Evolutionary conservation across 2,329 filamentous ascomycete genomes (phyloP).

Genomic region (Trematosphaeria pertusa): DNA sequence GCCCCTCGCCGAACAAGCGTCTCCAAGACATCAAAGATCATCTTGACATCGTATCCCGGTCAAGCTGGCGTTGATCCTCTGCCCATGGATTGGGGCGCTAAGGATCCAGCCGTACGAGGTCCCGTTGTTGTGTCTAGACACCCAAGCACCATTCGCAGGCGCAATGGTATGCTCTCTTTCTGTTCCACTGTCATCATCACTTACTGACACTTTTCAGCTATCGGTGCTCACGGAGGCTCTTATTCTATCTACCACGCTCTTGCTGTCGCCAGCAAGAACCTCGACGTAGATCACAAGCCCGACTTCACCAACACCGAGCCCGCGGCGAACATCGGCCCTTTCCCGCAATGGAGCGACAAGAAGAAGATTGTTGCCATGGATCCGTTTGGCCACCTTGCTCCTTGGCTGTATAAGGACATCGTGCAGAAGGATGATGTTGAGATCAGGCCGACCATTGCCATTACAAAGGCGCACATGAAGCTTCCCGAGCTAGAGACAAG

Average conservation of each 20-base stretch:
- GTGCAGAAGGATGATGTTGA: conserved; percentile 83
- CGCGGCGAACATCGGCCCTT: conserved; percentile 86
- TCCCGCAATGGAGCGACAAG: conserved; percentile 85
- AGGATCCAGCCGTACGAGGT: conserved; percentile 76
- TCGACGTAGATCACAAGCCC: conserved; percentile 80
- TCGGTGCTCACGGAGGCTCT: conserved; percentile 81
- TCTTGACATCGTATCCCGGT: conserved; percentile 85
- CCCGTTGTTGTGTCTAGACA: conserved; percentile 86
- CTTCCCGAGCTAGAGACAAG: conserved; percentile 93
- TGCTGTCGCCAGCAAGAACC: conserved; percentile 88
- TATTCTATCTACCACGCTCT: conserved; percentile 97
- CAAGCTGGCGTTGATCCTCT: conserved; percentile 95
- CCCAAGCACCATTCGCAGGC: conserved; percentile 75
- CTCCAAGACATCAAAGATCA: conserved; percentile 66
- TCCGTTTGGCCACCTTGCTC: conserved; percentile 85
- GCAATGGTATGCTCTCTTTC: conserved; percentile 69
- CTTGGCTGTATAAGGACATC: conserved; percentile 80
- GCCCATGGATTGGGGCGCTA: conserved; percentile 83
- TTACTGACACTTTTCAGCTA: conserved; percentile 53
- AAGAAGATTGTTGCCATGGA: conserved; percentile 99
- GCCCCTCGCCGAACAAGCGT: conserved; percentile 50
- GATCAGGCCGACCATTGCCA: conserved; percentile 87
- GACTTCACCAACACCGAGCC: conserved; percentile 89
- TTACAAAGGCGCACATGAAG: conserved; percentile 94
- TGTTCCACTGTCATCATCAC: neutral